These are phyloP conservation scores for Danielozyma ontarioensis DNA, from an alignment of 805 yeast species.

Conservation along the genomic window DNA sequence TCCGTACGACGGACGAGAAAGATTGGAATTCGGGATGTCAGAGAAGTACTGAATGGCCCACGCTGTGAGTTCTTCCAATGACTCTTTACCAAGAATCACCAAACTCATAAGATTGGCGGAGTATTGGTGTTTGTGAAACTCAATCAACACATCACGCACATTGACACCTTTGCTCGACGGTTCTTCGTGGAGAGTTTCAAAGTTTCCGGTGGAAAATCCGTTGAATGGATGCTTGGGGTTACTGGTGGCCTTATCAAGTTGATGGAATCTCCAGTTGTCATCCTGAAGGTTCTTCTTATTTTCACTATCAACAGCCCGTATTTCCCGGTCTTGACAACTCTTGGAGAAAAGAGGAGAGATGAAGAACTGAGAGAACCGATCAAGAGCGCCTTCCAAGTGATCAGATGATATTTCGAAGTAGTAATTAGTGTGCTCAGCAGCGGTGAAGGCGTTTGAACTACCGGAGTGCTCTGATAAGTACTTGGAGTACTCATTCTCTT, in stretches of 20 bases:
- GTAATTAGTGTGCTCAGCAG: constrained; percentile 84
- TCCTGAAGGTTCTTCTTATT: constrained; percentile 90
- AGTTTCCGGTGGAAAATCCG: constrained; percentile 88
- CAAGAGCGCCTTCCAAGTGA: constrained; percentile 80
- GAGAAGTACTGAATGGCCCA: constrained; percentile 70
- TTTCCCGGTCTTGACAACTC: constrained; percentile 84
- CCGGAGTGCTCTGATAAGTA: constrained; percentile 84
- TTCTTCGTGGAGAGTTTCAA: constrained; percentile 59
- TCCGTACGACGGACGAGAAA: constrained; percentile 41
- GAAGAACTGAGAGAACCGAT: constrained; percentile 90
- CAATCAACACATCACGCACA: constrained; percentile 74
- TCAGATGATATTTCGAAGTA: constrained; percentile 79
- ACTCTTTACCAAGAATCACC: constrained; percentile 78
- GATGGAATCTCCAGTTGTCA: constrained; percentile 85
- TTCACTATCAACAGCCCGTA: constrained; percentile 92
- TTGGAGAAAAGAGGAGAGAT: constrained; percentile 71
- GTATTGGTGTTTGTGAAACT: constrained; percentile 67
- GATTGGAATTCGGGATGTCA: constrained; percentile 49
- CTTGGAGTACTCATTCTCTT: constrained; percentile 67
- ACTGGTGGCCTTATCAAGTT: constrained; percentile 70
- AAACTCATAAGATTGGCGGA: constrained; percentile 87
- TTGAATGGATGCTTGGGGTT: constrained; percentile 77
- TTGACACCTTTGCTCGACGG: constrained; percentile 62
- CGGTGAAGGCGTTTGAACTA: constrained; percentile 86
- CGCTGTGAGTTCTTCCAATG: constrained; percentile 59